A percentile compares a stretch with the other conserved stretches of the same genome.
phyloP scores from a whole-genome alignment of 768 basidiomycete species.

The Leccinum uliginosum region DNA sequence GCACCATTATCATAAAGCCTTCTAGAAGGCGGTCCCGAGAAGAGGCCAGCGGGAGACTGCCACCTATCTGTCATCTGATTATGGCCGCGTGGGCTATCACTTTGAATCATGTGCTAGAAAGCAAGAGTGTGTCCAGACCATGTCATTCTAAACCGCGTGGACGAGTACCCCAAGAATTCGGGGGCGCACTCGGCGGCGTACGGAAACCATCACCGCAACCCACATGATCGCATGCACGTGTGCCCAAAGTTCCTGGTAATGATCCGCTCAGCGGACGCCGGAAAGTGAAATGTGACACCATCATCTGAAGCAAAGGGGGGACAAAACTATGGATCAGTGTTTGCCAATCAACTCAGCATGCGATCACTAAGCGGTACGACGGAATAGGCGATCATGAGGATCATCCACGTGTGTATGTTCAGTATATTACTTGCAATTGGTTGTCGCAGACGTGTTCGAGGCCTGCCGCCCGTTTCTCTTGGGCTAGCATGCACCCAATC shows the following conservation, averaged over 20 bases:
- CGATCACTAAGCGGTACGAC: neutral
- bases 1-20: neutral
- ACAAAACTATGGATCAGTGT: constrained; percentile 7
- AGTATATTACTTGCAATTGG: constrained; percentile 11
- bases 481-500: constrained; percentile 32
- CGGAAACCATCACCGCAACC: neutral
- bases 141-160: neutral
- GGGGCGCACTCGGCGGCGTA: neutral
- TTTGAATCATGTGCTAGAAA: no score
- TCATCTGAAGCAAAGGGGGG: neutral
- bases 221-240: constrained; percentile 3
- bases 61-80: neutral
- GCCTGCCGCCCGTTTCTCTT: constrained; percentile 33
- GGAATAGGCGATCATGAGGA: constrained; percentile 22
- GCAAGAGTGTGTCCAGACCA: no score
- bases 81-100: neutral
- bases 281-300: neutral
- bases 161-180: accelerated
- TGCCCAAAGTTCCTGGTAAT: constrained; percentile 22
- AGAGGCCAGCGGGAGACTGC: neutral
- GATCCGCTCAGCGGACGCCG: constrained; percentile 15
- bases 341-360: constrained; percentile 1
- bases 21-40: neutral
- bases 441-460: constrained; percentile 39
- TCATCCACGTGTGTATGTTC: constrained; percentile 26